Percentiles rank a stretch among this genome's conserved stretches.
These are phyloP conservation scores for Amanita muscaria DNA, from an alignment of 768 basidiomycete species.

Conservation along the genomic window DNA sequence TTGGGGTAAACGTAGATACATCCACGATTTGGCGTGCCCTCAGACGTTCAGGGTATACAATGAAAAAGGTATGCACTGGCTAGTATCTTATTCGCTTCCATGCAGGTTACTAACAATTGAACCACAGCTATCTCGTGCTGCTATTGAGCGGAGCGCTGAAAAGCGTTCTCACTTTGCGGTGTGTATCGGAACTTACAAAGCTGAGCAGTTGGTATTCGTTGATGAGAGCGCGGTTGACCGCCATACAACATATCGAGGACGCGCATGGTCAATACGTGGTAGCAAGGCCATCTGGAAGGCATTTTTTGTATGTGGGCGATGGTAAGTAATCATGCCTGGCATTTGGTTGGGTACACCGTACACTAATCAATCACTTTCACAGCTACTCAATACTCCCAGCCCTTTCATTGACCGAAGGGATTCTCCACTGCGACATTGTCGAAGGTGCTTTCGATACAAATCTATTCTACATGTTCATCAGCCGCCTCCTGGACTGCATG, in stretches of 20 bases:
- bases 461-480: not conserved
- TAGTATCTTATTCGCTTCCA: not conserved
- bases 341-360: not conserved
- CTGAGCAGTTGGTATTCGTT: slow-evolving; percentile 14
- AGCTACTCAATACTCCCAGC: slow-evolving; percentile 2
- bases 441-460: not conserved
- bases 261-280: slow-evolving; percentile 20
- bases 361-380: not conserved
- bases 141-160: too few relatives aligned
- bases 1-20: slow-evolving; percentile 13
- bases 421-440: not conserved
- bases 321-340: not conserved
- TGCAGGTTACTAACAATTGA: not conserved
- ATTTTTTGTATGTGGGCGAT: slow-evolving; percentile 1
- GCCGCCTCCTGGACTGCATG: not conserved
- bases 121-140: slow-evolving; percentile 8
- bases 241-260: slow-evolving; percentile 14
- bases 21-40: slow-evolving; percentile 19
- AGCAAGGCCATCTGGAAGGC: not conserved
- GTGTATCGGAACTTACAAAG: too few relatives aligned
- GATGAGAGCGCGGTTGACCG: slow-evolving; percentile 24
- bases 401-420: slow-evolving; percentile 1
- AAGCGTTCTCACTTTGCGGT: too few relatives aligned
- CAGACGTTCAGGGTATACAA: not conserved
- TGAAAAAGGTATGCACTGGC: not conserved